Percentiles rank a stretch among this genome's conserved stretches.
Evolutionary conservation across 2,329 filamentous ascomycete genomes (phyloP).

Genomic region (Clarireedia sp.): DNA sequence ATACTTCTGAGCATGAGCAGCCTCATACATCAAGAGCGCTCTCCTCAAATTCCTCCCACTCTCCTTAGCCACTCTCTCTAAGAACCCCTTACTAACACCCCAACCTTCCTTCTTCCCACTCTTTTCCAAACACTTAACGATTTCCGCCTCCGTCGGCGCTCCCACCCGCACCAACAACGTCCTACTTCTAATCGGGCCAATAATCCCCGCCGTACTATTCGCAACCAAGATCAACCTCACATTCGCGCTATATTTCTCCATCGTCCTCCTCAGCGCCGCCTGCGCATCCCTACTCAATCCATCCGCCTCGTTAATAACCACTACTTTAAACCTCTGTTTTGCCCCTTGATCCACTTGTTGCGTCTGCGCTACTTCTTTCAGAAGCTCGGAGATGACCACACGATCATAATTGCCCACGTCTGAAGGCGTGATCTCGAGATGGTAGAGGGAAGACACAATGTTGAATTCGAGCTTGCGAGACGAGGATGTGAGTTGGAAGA

Average conservation of each 20-base stretch:
- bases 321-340: conserved; percentile 92
- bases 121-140: conserved; percentile 65
- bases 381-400: conserved; percentile 87
- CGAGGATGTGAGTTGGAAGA: conserved; percentile 83
- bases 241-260: conserved; percentile 99
- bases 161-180: conserved; percentile 88
- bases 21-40: conserved; percentile 93
- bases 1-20: conserved; percentile 94
- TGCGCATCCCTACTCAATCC: conserved; percentile 90
- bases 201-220: conserved; percentile 96
- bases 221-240: conserved; percentile 83
- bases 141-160: conserved; percentile 78
- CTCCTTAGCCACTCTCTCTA: conserved; percentile 79
- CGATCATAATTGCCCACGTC: conserved; percentile 95
- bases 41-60: conserved; percentile 85
- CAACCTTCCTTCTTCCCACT: conserved; percentile 75
- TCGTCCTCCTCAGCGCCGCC: conserved; percentile 85
- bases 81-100: conserved; percentile 66
- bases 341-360: conserved; percentile 95
- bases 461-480: conserved; percentile 99
- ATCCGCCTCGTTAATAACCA: conserved; percentile 98
- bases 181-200: conserved; percentile 91
- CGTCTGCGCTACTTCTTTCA: conserved; percentile 97
- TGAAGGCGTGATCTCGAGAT: conserved; percentile 95
- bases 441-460: conserved; percentile 93